Conservation (phyloP, 495 filamentous ascomycete species). For the Aspergillus haitiensis region DNA sequence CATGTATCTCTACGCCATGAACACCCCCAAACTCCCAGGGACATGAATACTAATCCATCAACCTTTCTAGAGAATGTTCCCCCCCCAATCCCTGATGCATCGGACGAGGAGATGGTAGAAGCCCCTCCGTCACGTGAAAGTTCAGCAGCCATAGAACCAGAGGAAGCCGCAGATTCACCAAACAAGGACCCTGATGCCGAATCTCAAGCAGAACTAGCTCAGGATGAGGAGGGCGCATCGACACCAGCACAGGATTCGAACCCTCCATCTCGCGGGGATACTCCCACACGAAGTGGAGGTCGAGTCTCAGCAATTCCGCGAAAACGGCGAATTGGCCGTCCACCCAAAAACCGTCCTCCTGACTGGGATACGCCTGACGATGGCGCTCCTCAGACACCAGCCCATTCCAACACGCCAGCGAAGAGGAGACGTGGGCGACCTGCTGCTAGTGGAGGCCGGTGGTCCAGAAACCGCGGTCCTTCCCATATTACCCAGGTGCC, state of each 20-base stretch:
- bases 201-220: conserved; percentile 31
- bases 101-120: conserved; percentile 53
- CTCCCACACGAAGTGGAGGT: conserved; percentile 34
- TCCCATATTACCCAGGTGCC: conserved; percentile 77
- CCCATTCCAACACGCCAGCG: conserved; percentile 56
- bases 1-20: neutral
- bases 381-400: conserved; percentile 52
- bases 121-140: conserved; percentile 40
- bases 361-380: conserved; percentile 70
- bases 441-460: conserved; percentile 67
- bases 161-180: conserved; percentile 31
- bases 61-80: conserved; percentile 43
- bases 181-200: conserved; percentile 37
- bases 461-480: conserved; percentile 65
- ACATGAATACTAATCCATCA: conserved; percentile 23
- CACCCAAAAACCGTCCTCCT: conserved; percentile 77
- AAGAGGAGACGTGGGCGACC: conserved; percentile 67
- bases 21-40: neutral
- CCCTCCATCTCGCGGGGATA: conserved; percentile 35
- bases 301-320: conserved; percentile 59
- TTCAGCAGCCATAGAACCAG: conserved; percentile 30
- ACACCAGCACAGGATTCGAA: conserved; percentile 45
- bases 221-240: conserved; percentile 34
- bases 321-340: conserved; percentile 79
- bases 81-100: conserved; percentile 44